Conservation (phyloP, 345 rosid species). For the Corchorus olitorius region DNA sequence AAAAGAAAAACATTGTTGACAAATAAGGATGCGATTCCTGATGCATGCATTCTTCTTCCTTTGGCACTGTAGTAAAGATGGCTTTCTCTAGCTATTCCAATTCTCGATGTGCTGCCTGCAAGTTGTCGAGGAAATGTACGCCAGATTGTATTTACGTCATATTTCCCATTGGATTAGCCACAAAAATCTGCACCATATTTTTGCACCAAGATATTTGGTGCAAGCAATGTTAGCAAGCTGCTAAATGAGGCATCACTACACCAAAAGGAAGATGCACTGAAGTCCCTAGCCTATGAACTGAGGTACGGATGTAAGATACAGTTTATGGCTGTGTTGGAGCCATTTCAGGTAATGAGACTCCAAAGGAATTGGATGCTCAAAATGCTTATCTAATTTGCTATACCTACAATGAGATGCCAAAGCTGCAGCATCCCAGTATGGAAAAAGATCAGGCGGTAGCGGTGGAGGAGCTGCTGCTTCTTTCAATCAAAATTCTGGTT, state of each 20-base stretch:
- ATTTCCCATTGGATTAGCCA: constrained; percentile 71
- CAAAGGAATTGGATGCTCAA: constrained; percentile 64
- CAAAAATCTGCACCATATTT: constrained; percentile 59
- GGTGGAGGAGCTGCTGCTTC: constrained; percentile 17
- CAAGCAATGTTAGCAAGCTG: constrained; percentile 71
- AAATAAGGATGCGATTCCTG: not conserved
- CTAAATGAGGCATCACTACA: constrained; percentile 60
- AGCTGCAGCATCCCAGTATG: constrained; percentile 14
- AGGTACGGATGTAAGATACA: constrained; percentile 65
- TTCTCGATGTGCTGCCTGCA: constrained; percentile 77
- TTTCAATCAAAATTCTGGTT: constrained; percentile 25
- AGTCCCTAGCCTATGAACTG: constrained; percentile 70
- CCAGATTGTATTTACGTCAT: constrained; percentile 65
- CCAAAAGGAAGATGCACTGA: constrained; percentile 66
- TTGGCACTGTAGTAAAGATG: constrained; percentile 31
- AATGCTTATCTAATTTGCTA: constrained; percentile 59
- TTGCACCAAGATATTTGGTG: constrained; percentile 64
- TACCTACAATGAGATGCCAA: constrained; percentile 27
- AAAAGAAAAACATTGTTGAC: not conserved
- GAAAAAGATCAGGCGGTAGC: constrained; percentile 26
- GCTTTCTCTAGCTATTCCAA: constrained; percentile 60
- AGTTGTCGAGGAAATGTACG: constrained; percentile 57
- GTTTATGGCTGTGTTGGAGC: constrained; percentile 76
- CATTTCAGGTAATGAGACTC: constrained; percentile 56
- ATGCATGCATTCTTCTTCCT: too few species aligned